phyloP scores from a whole-genome alignment of 306 rosid species.

The Benincasa hispida region DNA sequence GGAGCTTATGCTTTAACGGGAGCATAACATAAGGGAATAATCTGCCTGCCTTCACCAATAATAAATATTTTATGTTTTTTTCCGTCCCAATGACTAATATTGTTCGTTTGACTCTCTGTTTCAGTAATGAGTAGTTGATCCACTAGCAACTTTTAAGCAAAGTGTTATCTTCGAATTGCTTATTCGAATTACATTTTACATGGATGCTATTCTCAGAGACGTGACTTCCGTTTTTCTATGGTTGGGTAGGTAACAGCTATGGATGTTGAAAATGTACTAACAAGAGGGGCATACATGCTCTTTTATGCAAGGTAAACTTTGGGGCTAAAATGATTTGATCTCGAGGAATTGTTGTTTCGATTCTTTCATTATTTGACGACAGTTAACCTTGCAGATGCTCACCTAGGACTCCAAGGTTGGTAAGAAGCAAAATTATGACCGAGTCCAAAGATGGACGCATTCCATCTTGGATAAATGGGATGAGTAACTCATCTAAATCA shows the following conservation, averaged over 20 bases:
- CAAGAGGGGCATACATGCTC: conserved; percentile 89
- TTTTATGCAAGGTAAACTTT: conserved; percentile 65
- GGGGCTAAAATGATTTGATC: neutral
- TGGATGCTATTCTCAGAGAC: neutral
- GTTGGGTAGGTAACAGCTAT: conserved; percentile 52
- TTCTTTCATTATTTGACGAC: neutral
- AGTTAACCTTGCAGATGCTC: conserved; percentile 46
- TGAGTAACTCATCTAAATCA: conserved; percentile 22
- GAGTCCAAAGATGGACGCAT: conserved; percentile 34
- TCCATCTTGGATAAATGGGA: conserved; percentile 26
- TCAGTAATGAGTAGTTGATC: neutral
- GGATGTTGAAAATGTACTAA: conserved; percentile 60
- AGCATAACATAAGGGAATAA: neutral
- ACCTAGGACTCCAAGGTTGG: conserved; percentile 75
- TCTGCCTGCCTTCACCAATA: neutral
- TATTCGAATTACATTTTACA: neutral
- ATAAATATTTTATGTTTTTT: too few species aligned
- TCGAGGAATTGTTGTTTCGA: neutral
- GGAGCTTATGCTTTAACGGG: neutral
- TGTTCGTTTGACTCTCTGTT: neutral
- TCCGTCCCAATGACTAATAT: neutral
- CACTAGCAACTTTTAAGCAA: neutral
- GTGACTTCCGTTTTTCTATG: conserved; percentile 13
- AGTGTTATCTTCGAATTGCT: neutral
- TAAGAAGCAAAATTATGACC: conserved; percentile 34